phyloP scores from a whole-genome alignment of 192 early-diverging fungal genomes.

The Backusella luteola region DNA sequence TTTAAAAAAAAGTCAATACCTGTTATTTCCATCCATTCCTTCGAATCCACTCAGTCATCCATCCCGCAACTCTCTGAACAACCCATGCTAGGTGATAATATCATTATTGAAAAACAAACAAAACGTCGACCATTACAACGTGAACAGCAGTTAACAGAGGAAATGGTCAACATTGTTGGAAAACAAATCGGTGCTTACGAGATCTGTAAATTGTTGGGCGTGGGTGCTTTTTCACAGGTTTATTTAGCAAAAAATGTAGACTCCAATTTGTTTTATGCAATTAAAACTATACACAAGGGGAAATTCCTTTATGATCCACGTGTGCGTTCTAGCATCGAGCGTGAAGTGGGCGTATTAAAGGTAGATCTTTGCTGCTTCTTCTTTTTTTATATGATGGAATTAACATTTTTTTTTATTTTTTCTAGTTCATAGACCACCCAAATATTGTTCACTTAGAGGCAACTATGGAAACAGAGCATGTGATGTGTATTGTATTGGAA shows the following conservation, averaged over 20 bases:
- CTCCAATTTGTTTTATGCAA: slow-evolving; percentile 22
- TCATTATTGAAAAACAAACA: background rate
- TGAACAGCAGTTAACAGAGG: background rate
- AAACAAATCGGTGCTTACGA: slow-evolving; percentile 27
- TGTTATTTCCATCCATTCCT: background rate
- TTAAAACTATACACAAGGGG: slow-evolving; percentile 35
- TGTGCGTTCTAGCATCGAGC: slow-evolving; percentile 35
- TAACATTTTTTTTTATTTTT: background rate
- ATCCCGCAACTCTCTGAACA: slow-evolving; percentile 12
- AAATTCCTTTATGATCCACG: slow-evolving; percentile 28
- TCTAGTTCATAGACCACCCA: slow-evolving; percentile 57
- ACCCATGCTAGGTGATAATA: slow-evolving; percentile 2
- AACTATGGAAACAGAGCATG: slow-evolving; percentile 58
- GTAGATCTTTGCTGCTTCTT: slow-evolving; percentile 4
- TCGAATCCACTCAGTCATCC: background rate
- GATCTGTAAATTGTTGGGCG: slow-evolving; percentile 26
- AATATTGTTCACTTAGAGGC: slow-evolving; percentile 65
- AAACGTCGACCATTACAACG: background rate
- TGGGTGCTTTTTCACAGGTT: slow-evolving; percentile 38
- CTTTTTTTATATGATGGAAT: background rate
- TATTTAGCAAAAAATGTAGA: slow-evolving; percentile 28
- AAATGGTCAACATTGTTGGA: slow-evolving; percentile 14
- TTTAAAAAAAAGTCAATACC: background rate
- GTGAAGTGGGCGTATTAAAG: slow-evolving; percentile 38
- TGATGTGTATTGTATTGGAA: slow-evolving; percentile 69